Conservation (phyloP, 2,329 filamentous ascomycete genomes). For the Ceratocystis cubensis region DNA sequence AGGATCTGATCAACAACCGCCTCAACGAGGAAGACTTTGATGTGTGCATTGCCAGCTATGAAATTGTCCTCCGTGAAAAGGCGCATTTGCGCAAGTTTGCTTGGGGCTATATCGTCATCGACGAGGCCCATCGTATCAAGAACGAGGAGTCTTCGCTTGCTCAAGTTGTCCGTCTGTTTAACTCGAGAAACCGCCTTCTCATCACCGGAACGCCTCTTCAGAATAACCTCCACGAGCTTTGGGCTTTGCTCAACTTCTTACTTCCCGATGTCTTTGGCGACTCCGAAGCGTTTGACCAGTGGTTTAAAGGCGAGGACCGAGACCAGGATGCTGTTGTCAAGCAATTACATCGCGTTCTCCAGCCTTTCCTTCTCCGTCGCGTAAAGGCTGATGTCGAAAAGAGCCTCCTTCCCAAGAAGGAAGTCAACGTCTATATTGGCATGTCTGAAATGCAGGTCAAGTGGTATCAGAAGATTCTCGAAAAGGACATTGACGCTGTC, state of each 20-base stretch:
- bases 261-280: conserved; percentile 98
- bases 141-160: conserved; percentile 96
- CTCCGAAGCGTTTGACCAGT: conserved; percentile 90
- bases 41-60: conserved; percentile 95
- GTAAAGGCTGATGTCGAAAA: conserved; percentile 98
- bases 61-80: conserved; percentile 96
- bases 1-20: conserved; percentile 75
- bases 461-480: conserved; percentile 98
- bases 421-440: conserved; percentile 90
- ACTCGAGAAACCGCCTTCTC: conserved; percentile 83
- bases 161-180: conserved; percentile 91
- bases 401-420: conserved; percentile 92
- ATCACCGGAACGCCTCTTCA: conserved; percentile 96
- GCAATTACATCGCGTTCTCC: conserved; percentile 82
- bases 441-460: conserved; percentile 99
- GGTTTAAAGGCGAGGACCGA: conserved; percentile 82
- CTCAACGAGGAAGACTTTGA: conserved; percentile 94
- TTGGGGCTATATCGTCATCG: conserved; percentile 99
- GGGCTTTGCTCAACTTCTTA: conserved; percentile 93
- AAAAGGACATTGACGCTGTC: conserved; percentile 97
- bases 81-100: conserved; percentile 91
- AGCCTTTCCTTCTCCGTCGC: conserved; percentile 85
- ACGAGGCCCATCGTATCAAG: conserved; percentile 96
- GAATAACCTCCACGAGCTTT: conserved; percentile 95
- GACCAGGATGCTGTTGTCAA: conserved; percentile 94